Percentiles rank a stretch among this genome's conserved stretches.
Evolutionary conservation across 805 yeast genomes (phyloP).

Genomic region (Ogataea chonburiensis): DNA sequence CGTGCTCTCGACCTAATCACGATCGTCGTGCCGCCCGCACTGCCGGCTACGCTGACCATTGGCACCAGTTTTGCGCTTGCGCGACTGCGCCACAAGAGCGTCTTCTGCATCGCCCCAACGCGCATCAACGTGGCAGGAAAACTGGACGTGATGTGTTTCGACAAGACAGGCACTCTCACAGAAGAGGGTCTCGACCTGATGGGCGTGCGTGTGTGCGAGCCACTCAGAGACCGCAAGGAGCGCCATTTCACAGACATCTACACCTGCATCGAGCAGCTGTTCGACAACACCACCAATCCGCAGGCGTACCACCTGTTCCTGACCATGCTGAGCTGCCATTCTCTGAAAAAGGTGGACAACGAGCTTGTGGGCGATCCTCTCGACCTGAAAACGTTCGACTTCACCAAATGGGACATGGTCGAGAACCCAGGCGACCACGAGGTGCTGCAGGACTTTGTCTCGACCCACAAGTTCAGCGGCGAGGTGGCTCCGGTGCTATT

Average conservation of each 20-base stretch:
- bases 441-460: conserved; percentile 20
- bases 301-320: conserved; percentile 36
- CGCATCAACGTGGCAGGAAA: conserved; percentile 96
- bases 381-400: conserved; percentile 90
- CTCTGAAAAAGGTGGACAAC: conserved; percentile 73
- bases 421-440: conserved; percentile 56
- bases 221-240: conserved; percentile 29
- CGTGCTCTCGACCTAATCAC: conserved; percentile 94
- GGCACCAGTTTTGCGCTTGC: conserved; percentile 92
- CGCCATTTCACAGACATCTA: conserved; percentile 29
- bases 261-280: conserved; percentile 16
- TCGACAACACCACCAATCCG: conserved; percentile 13
- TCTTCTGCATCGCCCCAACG: conserved; percentile 92
- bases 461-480: conserved; percentile 39
- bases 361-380: conserved; percentile 91
- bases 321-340: conserved; percentile 79
- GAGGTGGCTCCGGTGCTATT: conserved; percentile 46
- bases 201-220: conserved; percentile 43
- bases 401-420: conserved; percentile 71
- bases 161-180: conserved; percentile 95
- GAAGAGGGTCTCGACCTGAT: conserved; percentile 94
- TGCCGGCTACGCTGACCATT: conserved; percentile 95
- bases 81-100: conserved; percentile 62
- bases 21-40: conserved; percentile 97
- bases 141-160: conserved; percentile 85